Conservation (phyloP, 2,329 filamentous ascomycete genomes). For the Ambrosiella xylebori region DNA sequence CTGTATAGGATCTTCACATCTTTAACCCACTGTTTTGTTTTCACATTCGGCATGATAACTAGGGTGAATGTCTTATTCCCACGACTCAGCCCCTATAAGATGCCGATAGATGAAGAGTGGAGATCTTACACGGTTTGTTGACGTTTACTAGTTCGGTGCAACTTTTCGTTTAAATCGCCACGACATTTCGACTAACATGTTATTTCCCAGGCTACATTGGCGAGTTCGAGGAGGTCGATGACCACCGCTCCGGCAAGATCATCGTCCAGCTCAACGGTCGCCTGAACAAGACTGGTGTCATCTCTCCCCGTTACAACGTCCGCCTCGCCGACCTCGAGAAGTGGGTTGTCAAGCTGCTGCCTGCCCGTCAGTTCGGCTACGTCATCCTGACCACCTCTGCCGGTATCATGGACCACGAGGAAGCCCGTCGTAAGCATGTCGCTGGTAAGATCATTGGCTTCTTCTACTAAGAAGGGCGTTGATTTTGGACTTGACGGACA, state of each 20-base stretch:
- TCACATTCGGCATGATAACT: slow-evolving; percentile 96
- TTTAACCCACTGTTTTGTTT: slow-evolving; percentile 6
- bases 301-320: slow-evolving; percentile 98
- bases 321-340: slow-evolving; percentile 96
- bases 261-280: slow-evolving; percentile 98
- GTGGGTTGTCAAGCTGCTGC: slow-evolving; percentile 98
- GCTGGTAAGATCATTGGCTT: slow-evolving; percentile 98
- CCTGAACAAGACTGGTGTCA: slow-evolving; percentile 72
- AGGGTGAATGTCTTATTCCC: slow-evolving; percentile 68
- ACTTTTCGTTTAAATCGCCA: slow-evolving; percentile 87
- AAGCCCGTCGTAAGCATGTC: slow-evolving; percentile 97
- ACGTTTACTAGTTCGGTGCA: slow-evolving; percentile 44
- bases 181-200: slow-evolving; percentile 53
- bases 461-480: slow-evolving; percentile 60
- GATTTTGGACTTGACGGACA: slow-evolving; percentile 10
- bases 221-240: slow-evolving; percentile 98
- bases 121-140: slow-evolving; percentile 92
- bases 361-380: slow-evolving; percentile 99
- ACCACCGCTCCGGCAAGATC: slow-evolving; percentile 99
- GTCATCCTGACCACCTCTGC: slow-evolving; percentile 98
- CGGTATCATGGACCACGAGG: slow-evolving; percentile 99
- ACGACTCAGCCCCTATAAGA: slow-evolving; percentile 99
- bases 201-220: slow-evolving; percentile 71
- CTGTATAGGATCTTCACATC: background rate
- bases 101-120: slow-evolving; percentile 83